A percentile compares a stretch with the other conserved stretches of the same genome.
phyloP scores from a whole-genome alignment of 2,329 filamentous ascomycete species.

The Colletotrichum falcatum region DNA sequence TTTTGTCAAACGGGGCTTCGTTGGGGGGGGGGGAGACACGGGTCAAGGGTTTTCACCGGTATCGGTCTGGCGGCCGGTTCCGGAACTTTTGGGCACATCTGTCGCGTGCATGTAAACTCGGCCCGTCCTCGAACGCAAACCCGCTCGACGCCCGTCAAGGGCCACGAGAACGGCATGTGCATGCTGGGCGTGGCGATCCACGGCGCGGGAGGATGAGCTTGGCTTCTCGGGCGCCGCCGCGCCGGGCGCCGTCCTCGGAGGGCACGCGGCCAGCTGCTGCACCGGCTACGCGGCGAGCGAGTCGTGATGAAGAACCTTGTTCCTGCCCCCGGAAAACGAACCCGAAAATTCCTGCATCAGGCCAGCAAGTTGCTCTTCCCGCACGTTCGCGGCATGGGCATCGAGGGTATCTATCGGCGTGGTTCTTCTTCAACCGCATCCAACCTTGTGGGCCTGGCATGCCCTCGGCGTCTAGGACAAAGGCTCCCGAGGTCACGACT shows the following conservation, averaged over 20 bases:
- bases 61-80: no score
- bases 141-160: constrained; percentile 52
- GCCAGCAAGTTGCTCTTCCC: constrained; percentile 18
- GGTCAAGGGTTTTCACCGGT: background rate
- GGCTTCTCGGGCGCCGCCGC: constrained; percentile 55
- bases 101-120: no score
- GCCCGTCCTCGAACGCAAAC: constrained; percentile 53
- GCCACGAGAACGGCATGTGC: no score
- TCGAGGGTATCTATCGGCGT: constrained; percentile 39
- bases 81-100: no score
- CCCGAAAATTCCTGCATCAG: background rate
- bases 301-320: background rate
- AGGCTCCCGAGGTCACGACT: constrained; percentile 49
- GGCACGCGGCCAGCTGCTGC: constrained; percentile 32
- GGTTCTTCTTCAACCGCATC: constrained; percentile 58
- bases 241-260: no score
- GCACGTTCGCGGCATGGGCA: constrained; percentile 16
- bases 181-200: constrained; percentile 61
- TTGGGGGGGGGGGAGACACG: no score
- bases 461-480: constrained; percentile 56
- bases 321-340: background rate
- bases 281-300: no score
- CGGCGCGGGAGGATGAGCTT: constrained; percentile 53
- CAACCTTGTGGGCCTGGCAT: constrained; percentile 49
- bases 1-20: background rate